Evolutionary conservation across 805 yeast species (phyloP).

Genomic region (Candida silvicultrix): DNA sequence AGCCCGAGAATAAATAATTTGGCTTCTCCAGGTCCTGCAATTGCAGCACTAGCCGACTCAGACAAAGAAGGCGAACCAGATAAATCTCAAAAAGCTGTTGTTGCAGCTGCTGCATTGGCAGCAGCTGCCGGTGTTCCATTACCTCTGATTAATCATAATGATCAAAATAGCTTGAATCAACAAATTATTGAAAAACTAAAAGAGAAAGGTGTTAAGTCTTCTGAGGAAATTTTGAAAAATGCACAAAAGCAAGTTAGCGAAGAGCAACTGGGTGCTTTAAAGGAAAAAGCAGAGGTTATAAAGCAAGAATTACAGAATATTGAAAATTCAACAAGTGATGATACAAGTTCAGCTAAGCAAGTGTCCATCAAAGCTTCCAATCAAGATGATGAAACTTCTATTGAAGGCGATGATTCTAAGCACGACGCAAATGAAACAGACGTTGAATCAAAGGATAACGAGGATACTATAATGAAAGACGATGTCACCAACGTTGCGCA

Average conservation of each 20-base stretch:
- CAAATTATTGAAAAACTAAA: conserved; percentile 4
- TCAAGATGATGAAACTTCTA: background rate
- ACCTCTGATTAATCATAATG: conserved; percentile 31
- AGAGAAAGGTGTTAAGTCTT: conserved; percentile 1
- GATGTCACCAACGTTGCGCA: no score
- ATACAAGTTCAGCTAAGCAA: background rate
- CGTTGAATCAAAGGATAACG: background rate
- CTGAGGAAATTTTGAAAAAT: conserved; percentile 4
- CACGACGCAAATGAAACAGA: background rate
- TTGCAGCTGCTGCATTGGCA: conserved; percentile 80
- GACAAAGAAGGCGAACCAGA: conserved; percentile 15
- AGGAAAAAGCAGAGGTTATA: conserved; percentile 3
- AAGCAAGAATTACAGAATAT: background rate
- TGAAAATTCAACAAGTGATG: background rate
- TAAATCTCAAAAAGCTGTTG: conserved; percentile 41
- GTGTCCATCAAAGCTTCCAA: no score
- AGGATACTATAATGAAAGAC: conserved; percentile 1
- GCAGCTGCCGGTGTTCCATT: conserved; percentile 77
- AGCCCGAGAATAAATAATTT: conserved; percentile 17
- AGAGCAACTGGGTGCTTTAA: conserved; percentile 6
- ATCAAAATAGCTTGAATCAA: conserved; percentile 5
- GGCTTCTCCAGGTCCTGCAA: conserved; percentile 43
- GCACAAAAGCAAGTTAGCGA: background rate
- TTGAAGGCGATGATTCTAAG: background rate
- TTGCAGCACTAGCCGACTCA: conserved; percentile 28